phyloP scores from a whole-genome alignment of 371 early-diverging fungal genomes.

The Rhizopus arrhizus region DNA sequence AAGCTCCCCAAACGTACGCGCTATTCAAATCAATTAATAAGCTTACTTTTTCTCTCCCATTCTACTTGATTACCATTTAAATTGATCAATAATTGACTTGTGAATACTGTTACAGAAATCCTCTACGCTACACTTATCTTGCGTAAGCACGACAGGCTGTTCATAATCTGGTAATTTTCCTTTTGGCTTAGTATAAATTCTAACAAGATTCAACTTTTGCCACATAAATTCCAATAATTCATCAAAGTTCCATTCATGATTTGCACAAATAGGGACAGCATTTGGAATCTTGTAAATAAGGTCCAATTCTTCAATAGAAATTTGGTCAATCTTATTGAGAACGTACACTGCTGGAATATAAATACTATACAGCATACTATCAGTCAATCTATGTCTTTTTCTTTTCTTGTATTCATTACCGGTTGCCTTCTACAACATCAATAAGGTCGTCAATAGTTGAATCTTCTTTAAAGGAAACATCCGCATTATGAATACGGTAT shows the following conservation, averaged over 20 bases:
- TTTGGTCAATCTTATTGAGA: slow-evolving; percentile 95
- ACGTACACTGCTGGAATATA: slow-evolving; percentile 90
- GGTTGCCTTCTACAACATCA: slow-evolving; percentile 82
- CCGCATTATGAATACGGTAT: slow-evolving; percentile 93
- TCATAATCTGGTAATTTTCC: slow-evolving; percentile 97
- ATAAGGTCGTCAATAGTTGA: slow-evolving; percentile 93
- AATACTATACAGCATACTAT: slow-evolving; percentile 31
- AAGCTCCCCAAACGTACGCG: slow-evolving; percentile 98
- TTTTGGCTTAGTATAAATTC: slow-evolving; percentile 97
- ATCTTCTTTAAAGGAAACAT: slow-evolving; percentile 87
- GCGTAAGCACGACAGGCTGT: slow-evolving; percentile 93
- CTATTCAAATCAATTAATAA: slow-evolving; percentile 28
- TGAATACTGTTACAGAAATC: slow-evolving; percentile 99
- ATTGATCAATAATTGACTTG: slow-evolving; percentile 92
- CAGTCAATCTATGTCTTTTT: background rate
- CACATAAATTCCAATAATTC: slow-evolving; percentile 96
- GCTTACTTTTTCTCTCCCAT: background rate
- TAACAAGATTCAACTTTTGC: slow-evolving; percentile 79
- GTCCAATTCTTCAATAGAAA: slow-evolving; percentile 91
- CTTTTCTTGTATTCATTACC: slow-evolving; percentile 8
- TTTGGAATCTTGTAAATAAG: slow-evolving; percentile 97
- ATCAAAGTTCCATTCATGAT: slow-evolving; percentile 99
- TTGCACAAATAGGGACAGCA: slow-evolving; percentile 95
- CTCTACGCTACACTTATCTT: slow-evolving; percentile 77
- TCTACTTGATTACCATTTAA: slow-evolving; percentile 77